Evolutionary conservation across 2,329 filamentous ascomycete genomes (phyloP).

Genomic region (Alternaria sp.): DNA sequence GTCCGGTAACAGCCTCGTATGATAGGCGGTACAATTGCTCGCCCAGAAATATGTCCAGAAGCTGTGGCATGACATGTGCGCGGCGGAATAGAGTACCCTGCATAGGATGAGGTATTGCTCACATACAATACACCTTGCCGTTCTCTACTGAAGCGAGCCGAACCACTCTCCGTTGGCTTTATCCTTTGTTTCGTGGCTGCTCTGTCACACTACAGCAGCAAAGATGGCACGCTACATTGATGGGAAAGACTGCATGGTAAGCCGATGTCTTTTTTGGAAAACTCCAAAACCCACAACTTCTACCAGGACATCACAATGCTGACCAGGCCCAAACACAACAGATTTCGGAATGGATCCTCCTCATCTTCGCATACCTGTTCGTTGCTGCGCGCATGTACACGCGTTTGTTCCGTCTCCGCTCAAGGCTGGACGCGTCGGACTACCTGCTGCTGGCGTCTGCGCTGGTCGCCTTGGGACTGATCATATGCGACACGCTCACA

Average conservation of each 20-base stretch:
- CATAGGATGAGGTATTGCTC: neutral
- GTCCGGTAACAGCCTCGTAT: slow-evolving; percentile 3
- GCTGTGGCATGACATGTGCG: slow-evolving; percentile 8
- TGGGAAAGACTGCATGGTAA: slow-evolving; percentile 32
- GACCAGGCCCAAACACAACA: slow-evolving; percentile 7
- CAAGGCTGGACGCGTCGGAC: slow-evolving; percentile 30
- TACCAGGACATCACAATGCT: neutral
- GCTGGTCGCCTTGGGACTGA: slow-evolving; percentile 18
- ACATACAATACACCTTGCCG: slow-evolving; percentile 17
- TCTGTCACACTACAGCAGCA: slow-evolving; percentile 9
- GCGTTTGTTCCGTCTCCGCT: slow-evolving; percentile 25
- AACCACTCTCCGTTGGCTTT: slow-evolving; percentile 10
- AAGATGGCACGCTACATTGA: slow-evolving; percentile 28
- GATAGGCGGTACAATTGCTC: slow-evolving; percentile 13
- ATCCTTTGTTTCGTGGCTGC: slow-evolving; percentile 4
- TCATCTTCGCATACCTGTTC: slow-evolving; percentile 29
- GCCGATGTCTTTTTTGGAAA: neutral
- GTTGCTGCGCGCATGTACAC: slow-evolving; percentile 30
- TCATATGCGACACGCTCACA: slow-evolving; percentile 29
- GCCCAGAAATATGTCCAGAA: slow-evolving; percentile 5
- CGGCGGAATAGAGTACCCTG: slow-evolving; percentile 8
- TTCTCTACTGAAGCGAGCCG: slow-evolving; percentile 13
- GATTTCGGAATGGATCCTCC: slow-evolving; percentile 36
- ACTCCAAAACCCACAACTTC: neutral
- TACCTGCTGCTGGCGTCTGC: slow-evolving; percentile 29